Percentiles rank a stretch among this genome's conserved stretches.
Evolutionary conservation across 2,329 filamentous ascomycete species (phyloP).

Genomic region (Anisogramma anomala): DNA sequence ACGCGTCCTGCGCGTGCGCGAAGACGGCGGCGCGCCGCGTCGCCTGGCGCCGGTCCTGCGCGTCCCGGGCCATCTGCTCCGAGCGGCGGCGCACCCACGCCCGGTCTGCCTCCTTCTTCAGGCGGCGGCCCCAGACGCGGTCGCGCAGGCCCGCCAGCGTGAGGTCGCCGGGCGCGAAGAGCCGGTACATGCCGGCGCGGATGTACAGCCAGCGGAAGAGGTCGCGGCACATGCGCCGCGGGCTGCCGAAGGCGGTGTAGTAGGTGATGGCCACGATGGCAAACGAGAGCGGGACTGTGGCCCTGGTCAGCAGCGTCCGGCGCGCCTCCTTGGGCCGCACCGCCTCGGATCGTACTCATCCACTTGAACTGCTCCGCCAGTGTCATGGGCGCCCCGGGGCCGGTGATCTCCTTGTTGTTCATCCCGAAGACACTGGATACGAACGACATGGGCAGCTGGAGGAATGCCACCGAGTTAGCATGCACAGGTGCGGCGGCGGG

Average conservation of each 20-base stretch:
- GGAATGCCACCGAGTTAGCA: too few relatives aligned
- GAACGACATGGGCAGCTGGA: constrained; percentile 27
- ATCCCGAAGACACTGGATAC: constrained; percentile 29
- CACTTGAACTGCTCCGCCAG: constrained; percentile 12
- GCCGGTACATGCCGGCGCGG: constrained; percentile 12
- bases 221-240: constrained; percentile 8
- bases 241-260: constrained; percentile 12
- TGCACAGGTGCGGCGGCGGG: too few relatives aligned
- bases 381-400: constrained; percentile 9
- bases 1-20: neutral
- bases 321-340: rapidly evolving
- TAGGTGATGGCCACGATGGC: constrained; percentile 13
- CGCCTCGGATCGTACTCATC: constrained; percentile 5
- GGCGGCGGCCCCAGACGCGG: neutral
- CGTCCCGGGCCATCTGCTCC: constrained; percentile 11
- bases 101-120: constrained; percentile 7
- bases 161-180: constrained; percentile 7
- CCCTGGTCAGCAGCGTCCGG: neutral
- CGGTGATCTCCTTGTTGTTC: constrained; percentile 22
- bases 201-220: constrained; percentile 11
- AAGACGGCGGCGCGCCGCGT: constrained; percentile 5
- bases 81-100: constrained; percentile 12
- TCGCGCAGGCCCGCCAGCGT: neutral
- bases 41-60: constrained; percentile 9
- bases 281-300: constrained; percentile 6